phyloP scores from a whole-genome alignment of 2,329 filamentous ascomycete genomes.

The Podosphaera aphanis region DNA sequence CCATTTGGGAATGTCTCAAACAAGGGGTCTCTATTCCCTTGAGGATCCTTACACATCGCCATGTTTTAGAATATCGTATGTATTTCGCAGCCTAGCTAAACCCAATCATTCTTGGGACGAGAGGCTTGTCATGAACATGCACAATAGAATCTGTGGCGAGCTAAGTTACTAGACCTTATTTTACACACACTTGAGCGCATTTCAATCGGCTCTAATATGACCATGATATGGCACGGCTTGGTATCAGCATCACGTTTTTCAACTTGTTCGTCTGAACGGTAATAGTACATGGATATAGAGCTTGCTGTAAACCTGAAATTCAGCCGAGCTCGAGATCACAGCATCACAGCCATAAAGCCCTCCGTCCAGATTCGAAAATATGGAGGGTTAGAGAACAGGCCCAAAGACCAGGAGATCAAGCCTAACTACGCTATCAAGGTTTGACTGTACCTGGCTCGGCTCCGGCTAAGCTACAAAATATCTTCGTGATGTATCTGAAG shows the following conservation, averaged over 20 bases:
- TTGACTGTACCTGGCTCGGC: no score
- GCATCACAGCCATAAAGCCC: background rate
- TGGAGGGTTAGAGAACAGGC: background rate
- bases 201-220: no score
- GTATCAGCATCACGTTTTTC: no score
- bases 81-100: background rate
- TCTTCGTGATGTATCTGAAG: background rate
- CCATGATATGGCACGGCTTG: no score
- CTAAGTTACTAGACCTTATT: no score
- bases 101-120: background rate
- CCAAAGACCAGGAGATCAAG: background rate
- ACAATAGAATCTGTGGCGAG: no score
- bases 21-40: background rate
- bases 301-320: background rate
- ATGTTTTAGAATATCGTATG: background rate
- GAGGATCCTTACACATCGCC: background rate
- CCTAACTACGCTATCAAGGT: background rate
- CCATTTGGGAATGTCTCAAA: background rate
- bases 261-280: no score
- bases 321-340: background rate
- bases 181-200: no score
- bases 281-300: background rate
- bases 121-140: background rate
- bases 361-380: background rate
- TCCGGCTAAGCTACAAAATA: background rate